Evolutionary conservation across 192 early-diverging fungal species (phyloP), one percentile per base, ranked within the genome.

Genomic region (Allomyces arbusculus): DNA sequence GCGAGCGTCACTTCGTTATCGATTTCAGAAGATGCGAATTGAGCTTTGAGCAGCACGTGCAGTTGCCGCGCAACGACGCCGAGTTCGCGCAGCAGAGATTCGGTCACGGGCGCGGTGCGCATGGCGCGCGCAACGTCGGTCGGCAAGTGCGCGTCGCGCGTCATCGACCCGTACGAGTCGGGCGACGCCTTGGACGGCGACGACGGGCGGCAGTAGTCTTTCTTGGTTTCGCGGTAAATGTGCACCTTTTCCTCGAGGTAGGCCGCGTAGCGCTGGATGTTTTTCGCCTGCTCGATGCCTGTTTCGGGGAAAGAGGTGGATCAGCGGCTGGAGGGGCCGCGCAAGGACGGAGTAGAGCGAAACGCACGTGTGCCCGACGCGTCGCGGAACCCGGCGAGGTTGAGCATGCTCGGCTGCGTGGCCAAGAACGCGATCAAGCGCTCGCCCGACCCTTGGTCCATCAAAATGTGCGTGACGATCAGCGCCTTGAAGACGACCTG

Each of bases 221-320:
- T 72, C 62, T 72, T 72, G 24, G 76, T 73, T 7, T 74, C 75
- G 63, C 74, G 73, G 71, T 71, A 80, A 6, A 72, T 70, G 16
- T 73, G 68, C 16, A 80, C 76, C 62, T 76, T 77, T 64, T 77
- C 76, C 68, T 68, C 69, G 62, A 80, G 73, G 25, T 80, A 80
- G 3, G 71, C 63, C 3, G 78, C 74, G 61, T 80, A 80, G 23
- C 73, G 68, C 44, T 74, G 74, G 20, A 80, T 77, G 61, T 77
- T 80, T 68, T 77, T 77, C 69, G 72, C 75, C 69, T 80, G 78
- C 68, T 77, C 76, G 68, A 80, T 74, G 65, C 71, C 75, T 33
- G 20, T 16, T 58, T n/a, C 4, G 33, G 33, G 33, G 7, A 40
- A 40, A 40, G 33, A 40, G 33, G 33, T 7, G 33, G 33, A 40